These are phyloP conservation scores for Polytolypa hystricis DNA, from an alignment of 2,329 filamentous ascomycete genomes.

Conservation along the genomic window DNA sequence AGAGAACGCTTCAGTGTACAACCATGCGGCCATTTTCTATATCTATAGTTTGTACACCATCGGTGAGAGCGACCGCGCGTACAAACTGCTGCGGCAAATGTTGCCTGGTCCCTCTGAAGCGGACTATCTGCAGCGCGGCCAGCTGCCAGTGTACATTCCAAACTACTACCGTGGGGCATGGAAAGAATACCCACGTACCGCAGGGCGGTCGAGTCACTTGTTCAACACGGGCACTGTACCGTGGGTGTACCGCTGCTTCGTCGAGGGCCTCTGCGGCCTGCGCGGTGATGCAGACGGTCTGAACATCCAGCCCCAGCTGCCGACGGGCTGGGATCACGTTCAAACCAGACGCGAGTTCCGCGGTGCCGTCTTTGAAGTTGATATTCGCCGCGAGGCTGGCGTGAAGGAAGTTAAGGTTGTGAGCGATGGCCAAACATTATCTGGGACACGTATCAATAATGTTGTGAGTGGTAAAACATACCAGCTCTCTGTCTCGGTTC, in stretches of 20 bases:
- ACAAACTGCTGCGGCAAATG: slow-evolving; percentile 41
- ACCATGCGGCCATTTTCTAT: slow-evolving; percentile 47
- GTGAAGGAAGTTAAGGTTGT: slow-evolving; percentile 26
- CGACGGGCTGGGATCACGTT: slow-evolving; percentile 39
- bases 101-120: slow-evolving; percentile 42
- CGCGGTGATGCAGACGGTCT: slow-evolving; percentile 40
- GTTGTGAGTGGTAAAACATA: slow-evolving; percentile 38
- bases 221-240: slow-evolving; percentile 50
- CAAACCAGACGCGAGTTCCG: slow-evolving; percentile 40
- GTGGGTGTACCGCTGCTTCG: slow-evolving; percentile 46
- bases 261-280: slow-evolving; percentile 46
- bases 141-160: slow-evolving; percentile 47
- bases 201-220: slow-evolving; percentile 45
- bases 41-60: slow-evolving; percentile 44
- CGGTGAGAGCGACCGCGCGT: slow-evolving; percentile 41
- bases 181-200: slow-evolving; percentile 39
- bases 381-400: slow-evolving; percentile 32
- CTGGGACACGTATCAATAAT: slow-evolving; percentile 30
- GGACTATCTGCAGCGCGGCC: slow-evolving; percentile 43
- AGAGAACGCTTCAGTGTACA: slow-evolving; percentile 50
- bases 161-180: slow-evolving; percentile 49
- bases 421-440: slow-evolving; percentile 29
- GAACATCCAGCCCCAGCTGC: slow-evolving; percentile 40
- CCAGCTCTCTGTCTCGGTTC: slow-evolving; percentile 31
- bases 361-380: slow-evolving; percentile 39